A percentile compares a stretch with the other conserved stretches of the same genome.
Evolutionary conservation across 1,284 basidiomycete species (phyloP).

Genomic region (Ceratobasidium sp.): DNA sequence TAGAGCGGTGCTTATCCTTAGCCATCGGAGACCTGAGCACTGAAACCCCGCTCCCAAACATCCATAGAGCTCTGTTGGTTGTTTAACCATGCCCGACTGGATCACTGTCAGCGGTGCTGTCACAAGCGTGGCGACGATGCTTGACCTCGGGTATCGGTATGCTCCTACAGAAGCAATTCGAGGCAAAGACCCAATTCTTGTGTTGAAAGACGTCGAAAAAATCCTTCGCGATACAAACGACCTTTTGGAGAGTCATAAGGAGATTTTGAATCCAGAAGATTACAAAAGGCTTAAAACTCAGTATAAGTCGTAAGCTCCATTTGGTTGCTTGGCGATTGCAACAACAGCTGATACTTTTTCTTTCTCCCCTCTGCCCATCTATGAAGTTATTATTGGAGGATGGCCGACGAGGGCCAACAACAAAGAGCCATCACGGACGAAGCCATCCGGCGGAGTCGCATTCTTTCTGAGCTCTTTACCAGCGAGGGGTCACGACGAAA

Average conservation of each 20-base stretch:
- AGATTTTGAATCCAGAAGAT: not conserved
- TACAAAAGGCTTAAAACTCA: not conserved
- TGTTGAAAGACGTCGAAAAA: slow-evolving; percentile 4
- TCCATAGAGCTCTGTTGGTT: not conserved
- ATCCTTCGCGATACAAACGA: not conserved
- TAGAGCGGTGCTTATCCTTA: too few species aligned
- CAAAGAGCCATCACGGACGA: not conserved
- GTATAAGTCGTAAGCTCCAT: not conserved
- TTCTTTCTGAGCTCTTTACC: not conserved
- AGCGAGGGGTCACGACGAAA: not conserved
- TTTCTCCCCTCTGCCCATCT: too few species aligned
- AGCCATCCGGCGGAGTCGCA: not conserved
- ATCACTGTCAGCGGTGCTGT: not conserved
- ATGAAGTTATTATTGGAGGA: slow-evolving; percentile 5
- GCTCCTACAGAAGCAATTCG: not conserved
- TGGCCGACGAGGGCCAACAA: not conserved
- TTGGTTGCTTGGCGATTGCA: too few species aligned
- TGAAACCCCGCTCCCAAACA: not conserved
- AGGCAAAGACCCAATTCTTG: not conserved
- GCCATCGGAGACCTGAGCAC: too few species aligned
- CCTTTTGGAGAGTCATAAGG: not conserved
- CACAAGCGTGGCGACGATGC: not conserved
- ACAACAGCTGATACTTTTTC: not conserved
- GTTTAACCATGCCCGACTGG: not conserved
- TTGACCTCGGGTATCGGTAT: not conserved